Evolutionary conservation across 805 yeast genomes (phyloP).

Genomic region (Lipomyces yamadae): DNA sequence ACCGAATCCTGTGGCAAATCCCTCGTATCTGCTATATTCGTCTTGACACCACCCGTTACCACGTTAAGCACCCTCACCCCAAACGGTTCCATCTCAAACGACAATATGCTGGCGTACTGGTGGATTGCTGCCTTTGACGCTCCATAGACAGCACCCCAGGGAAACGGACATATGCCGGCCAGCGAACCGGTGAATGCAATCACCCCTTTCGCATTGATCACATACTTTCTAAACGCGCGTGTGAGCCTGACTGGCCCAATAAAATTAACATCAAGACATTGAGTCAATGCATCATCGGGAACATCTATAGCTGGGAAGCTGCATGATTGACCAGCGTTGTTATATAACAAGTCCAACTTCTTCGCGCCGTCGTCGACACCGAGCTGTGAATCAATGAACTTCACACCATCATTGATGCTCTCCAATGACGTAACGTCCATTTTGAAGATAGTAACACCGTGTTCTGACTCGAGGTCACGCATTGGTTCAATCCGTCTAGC

Average conservation of each 20-base stretch:
- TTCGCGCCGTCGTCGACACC: background rate
- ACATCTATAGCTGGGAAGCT: background rate
- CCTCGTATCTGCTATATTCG: background rate
- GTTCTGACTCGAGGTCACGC: background rate
- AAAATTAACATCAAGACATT: constrained; percentile 1
- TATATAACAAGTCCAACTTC: background rate
- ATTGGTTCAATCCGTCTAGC: constrained; percentile 1
- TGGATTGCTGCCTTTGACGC: background rate
- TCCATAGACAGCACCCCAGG: background rate
- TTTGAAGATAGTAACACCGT: background rate
- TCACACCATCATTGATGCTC: background rate
- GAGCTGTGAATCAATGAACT: constrained; percentile 2
- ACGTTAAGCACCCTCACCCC: constrained; percentile 4
- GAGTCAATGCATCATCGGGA: constrained; percentile 5
- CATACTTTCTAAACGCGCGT: background rate
- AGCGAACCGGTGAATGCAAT: background rate
- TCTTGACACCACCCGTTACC: background rate
- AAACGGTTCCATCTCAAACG: background rate
- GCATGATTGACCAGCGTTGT: background rate
- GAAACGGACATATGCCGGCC: constrained; percentile 3
- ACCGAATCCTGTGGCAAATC: background rate
- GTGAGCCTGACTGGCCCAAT: constrained; percentile 4
- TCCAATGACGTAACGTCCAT: background rate
- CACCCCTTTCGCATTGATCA: constrained; percentile 2
- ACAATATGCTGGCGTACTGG: constrained; percentile 1